Percentiles rank a stretch among this genome's conserved stretches.
These are phyloP conservation scores for Phylloporus sp. DNA, from an alignment of 768 basidiomycete genomes.

Conservation along the genomic window DNA sequence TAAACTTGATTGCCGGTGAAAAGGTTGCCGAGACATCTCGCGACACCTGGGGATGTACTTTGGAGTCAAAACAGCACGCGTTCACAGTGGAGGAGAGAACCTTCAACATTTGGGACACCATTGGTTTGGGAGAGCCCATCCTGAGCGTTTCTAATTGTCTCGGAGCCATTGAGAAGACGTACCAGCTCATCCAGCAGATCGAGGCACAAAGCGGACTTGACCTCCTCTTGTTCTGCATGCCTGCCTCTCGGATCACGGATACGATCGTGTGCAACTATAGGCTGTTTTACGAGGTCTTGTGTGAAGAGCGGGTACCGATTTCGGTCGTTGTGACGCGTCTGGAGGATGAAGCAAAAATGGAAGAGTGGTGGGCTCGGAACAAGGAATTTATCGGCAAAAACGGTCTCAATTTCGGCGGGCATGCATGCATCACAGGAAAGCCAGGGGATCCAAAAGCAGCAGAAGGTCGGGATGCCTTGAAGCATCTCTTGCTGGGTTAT, in stretches of 20 bases:
- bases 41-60: not conserved
- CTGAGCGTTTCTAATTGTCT: not conserved
- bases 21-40: not conserved
- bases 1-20: not conserved
- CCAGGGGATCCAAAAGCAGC: not conserved
- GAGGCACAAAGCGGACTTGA: not conserved
- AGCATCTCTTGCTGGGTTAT: not conserved
- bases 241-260: not conserved
- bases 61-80: not conserved
- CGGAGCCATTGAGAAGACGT: not conserved
- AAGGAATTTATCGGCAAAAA: not conserved
- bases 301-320: not conserved
- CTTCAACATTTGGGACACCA: not conserved
- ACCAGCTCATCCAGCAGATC: not conserved
- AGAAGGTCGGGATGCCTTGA: not conserved
- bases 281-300: not conserved
- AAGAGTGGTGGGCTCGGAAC: not conserved
- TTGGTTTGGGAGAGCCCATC: not conserved
- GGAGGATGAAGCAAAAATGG: not conserved
- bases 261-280: not conserved
- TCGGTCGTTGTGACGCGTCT: not conserved
- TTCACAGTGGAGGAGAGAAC: not conserved
- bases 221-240: not conserved
- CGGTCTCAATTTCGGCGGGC: not conserved
- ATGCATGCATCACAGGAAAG: not conserved